A percentile compares a stretch with the other conserved stretches of the same genome.
Evolutionary conservation across 2,329 filamentous ascomycete genomes (phyloP).

Genomic region (Pestalotiopsis sp.): DNA sequence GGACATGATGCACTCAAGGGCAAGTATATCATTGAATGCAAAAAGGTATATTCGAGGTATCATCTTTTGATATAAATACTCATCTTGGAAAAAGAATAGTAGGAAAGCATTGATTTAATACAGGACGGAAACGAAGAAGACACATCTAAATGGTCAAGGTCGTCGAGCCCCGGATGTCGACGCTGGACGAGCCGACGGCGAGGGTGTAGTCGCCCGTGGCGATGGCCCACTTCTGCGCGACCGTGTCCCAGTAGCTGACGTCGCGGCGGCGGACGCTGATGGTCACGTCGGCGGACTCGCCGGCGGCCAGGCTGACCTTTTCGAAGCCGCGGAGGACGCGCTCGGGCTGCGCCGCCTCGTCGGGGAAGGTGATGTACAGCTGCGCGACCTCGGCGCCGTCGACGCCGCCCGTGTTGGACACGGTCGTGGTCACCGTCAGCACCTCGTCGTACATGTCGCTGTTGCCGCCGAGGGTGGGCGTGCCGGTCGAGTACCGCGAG

Average conservation of each 20-base stretch:
- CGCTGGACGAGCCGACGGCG: background rate
- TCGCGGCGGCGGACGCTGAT: constrained; percentile 61
- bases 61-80: background rate
- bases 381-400: constrained; percentile 68
- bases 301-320: constrained; percentile 54
- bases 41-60: background rate
- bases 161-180: constrained; percentile 4
- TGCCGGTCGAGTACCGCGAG: constrained; percentile 25
- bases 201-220: constrained; percentile 33
- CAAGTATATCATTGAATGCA: background rate
- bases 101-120: background rate
- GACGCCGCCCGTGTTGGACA: constrained; percentile 66
- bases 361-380: constrained; percentile 52
- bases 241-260: constrained; percentile 65
- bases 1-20: no score
- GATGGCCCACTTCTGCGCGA: constrained; percentile 60
- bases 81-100: background rate
- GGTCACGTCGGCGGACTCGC: constrained; percentile 46
- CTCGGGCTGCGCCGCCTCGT: constrained; percentile 39
- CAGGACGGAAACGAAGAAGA: background rate
- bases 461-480: constrained; percentile 43
- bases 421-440: constrained; percentile 55
- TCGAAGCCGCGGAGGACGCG: constrained; percentile 63
- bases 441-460: constrained; percentile 47
- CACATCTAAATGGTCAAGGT: constrained; percentile 7